Conservation (phyloP, 805 yeast genomes). For the Tanozyma kutaoensis region DNA sequence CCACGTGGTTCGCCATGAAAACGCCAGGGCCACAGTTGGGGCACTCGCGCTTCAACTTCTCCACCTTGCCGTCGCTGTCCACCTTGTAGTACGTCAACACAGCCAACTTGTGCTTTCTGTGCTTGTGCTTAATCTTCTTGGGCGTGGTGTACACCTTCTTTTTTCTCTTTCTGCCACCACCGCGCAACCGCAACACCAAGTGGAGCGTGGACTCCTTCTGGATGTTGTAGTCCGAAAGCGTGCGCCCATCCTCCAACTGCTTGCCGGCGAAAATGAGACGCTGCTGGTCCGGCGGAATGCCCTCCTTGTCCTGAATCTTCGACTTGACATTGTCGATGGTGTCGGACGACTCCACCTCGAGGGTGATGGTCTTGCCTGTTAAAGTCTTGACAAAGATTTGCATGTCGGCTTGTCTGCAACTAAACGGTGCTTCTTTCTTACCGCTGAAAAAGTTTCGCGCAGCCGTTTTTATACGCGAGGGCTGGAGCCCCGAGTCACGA, state of each 20-base stretch:
- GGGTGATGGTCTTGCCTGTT: conserved; percentile 98
- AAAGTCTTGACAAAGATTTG: conserved; percentile 98
- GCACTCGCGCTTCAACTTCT: conserved; percentile 98
- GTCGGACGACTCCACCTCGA: conserved; percentile 98
- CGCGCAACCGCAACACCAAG: conserved; percentile 93
- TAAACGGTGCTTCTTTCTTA: conserved; percentile 36
- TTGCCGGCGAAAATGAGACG: conserved; percentile 99
- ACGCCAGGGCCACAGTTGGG: conserved; percentile 98
- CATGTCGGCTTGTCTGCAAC: conserved; percentile 40
- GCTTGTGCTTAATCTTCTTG: conserved; percentile 99
- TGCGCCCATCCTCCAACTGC: conserved; percentile 99
- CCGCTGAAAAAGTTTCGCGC: conserved; percentile 7
- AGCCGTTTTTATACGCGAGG: conserved; percentile 2
- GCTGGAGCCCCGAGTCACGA: conserved; percentile 4
- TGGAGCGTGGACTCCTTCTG: conserved; percentile 98
- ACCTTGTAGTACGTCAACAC: conserved; percentile 99
- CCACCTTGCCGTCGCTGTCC: conserved; percentile 95
- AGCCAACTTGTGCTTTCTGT: conserved; percentile 98
- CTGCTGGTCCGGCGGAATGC: conserved; percentile 99
- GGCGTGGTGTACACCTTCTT: conserved; percentile 99
- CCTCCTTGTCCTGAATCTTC: conserved; percentile 98
- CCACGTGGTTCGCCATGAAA: conserved; percentile 98
- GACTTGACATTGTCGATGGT: conserved; percentile 98
- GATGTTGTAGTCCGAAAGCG: conserved; percentile 98
- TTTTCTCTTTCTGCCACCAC: conserved; percentile 93